Conservation (phyloP, 768 basidiomycete genomes). For the Amanita muscaria region DNA sequence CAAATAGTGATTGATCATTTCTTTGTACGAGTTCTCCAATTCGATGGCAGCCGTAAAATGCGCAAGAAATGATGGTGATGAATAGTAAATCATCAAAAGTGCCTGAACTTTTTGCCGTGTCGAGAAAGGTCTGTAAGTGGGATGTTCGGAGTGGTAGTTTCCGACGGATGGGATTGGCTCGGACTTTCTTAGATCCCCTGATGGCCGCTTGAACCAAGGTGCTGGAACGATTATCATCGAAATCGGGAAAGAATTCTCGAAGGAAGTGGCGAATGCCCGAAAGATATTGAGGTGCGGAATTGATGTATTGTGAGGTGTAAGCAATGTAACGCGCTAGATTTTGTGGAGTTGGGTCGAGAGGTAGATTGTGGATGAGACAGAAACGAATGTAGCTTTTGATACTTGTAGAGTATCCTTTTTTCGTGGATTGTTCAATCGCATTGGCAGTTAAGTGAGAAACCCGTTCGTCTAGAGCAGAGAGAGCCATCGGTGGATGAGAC, state of each 20-base stretch:
- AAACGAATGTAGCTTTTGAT: conserved; percentile 13
- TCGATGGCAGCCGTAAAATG: conserved; percentile 23
- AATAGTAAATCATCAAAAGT: conserved; percentile 19
- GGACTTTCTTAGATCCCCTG: conserved; percentile 13
- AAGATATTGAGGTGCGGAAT: too few relatives aligned
- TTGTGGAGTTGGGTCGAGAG: too few relatives aligned
- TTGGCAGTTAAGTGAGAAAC: conserved; percentile 1
- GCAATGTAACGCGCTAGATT: too few relatives aligned
- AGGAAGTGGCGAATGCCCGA: conserved; percentile 18
- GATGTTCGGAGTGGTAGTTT: conserved; percentile 14
- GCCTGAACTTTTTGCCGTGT: neutral
- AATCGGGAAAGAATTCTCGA: conserved; percentile 17
- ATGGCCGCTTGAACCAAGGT: conserved; percentile 12
- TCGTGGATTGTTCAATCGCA: neutral
- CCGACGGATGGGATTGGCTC: conserved; percentile 15
- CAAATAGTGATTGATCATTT: conserved; percentile 9
- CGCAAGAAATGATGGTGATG: conserved; percentile 15
- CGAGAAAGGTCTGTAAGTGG: conserved; percentile 13
- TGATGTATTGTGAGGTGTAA: too few relatives aligned
- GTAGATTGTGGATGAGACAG: too few relatives aligned
- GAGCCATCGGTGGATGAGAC: neutral
- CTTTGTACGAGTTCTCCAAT: conserved; percentile 16
- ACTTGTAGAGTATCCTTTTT: conserved; percentile 13
- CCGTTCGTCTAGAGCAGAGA: neutral
- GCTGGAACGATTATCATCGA: conserved; percentile 12